These are phyloP conservation scores for Heterobasidion parviporum DNA, from an alignment of 1,284 basidiomycete genomes.

Conservation along the genomic window DNA sequence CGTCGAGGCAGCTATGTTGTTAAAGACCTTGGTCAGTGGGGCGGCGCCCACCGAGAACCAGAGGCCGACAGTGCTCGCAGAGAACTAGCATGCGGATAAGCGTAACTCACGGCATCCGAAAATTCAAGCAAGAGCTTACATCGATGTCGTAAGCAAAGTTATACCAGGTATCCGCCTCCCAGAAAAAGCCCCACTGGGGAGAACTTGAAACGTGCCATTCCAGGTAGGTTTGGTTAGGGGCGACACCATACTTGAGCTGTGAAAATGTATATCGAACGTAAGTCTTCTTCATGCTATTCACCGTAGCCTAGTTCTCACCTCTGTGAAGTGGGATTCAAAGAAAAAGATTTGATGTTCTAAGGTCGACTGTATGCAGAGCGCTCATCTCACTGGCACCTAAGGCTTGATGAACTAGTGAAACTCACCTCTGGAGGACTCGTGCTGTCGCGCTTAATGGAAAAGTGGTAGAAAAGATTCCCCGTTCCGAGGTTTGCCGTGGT, in stretches of 20 bases:
- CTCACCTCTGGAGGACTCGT: conserved; percentile 47
- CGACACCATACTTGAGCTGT: conserved; percentile 51
- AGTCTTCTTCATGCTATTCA: background rate
- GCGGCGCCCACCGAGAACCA: conserved; percentile 46
- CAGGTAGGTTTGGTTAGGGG: conserved; percentile 38
- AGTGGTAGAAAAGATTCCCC: conserved; percentile 60
- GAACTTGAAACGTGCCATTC: conserved; percentile 43
- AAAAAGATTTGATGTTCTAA: conserved; percentile 53
- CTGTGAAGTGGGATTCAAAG: conserved; percentile 63
- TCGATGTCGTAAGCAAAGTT: conserved; percentile 45
- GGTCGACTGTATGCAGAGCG: conserved; percentile 26
- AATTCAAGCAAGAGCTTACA: conserved; percentile 22
- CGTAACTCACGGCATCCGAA: too few species aligned
- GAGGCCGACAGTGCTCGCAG: conserved; percentile 43
- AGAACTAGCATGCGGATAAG: conserved; percentile 29
- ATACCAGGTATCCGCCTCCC: conserved; percentile 48
- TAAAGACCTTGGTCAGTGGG: conserved; percentile 41
- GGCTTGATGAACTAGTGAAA: background rate
- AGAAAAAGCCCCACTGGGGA: conserved; percentile 44
- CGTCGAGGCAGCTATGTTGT: conserved; percentile 39
- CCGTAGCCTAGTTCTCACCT: conserved; percentile 23
- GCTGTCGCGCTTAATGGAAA: conserved; percentile 40
- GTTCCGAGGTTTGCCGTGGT: conserved; percentile 47
- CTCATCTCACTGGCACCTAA: background rate
- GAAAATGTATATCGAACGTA: background rate